phyloP scores from a whole-genome alignment of 2,329 filamentous ascomycete species.

The Cladorrhinum sp. region DNA sequence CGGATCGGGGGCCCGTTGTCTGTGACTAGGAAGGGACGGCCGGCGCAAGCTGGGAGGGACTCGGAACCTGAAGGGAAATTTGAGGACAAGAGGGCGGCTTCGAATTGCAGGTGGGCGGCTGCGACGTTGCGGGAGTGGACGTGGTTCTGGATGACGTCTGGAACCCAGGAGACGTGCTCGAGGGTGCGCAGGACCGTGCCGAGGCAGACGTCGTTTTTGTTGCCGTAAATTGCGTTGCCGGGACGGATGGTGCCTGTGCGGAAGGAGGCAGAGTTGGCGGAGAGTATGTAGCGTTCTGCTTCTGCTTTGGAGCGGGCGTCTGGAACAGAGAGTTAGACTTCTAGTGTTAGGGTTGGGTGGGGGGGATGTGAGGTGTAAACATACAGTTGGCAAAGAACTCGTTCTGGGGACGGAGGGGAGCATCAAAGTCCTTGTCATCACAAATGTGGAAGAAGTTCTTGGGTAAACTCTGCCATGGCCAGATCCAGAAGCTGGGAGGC shows the following conservation, averaged over 20 bases:
- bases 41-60: conserved; percentile 37
- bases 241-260: conserved; percentile 54
- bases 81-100: conserved; percentile 45
- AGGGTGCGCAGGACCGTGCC: conserved; percentile 38
- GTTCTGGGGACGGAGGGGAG: conserved; percentile 37
- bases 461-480: conserved; percentile 42
- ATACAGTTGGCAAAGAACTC: conserved; percentile 47
- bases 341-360: too few relatives aligned
- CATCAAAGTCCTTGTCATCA: conserved; percentile 42
- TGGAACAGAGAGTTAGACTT: conserved; percentile 5
- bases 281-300: conserved; percentile 50
- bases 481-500: conserved; percentile 41
- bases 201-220: conserved; percentile 42
- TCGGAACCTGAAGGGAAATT: conserved; percentile 17
- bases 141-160: conserved; percentile 47
- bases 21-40: conserved; percentile 49
- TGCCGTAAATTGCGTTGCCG: conserved; percentile 52
- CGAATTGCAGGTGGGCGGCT: conserved; percentile 51
- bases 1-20: conserved; percentile 46
- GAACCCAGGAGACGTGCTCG: conserved; percentile 42
- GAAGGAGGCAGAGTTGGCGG: conserved; percentile 41
- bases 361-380: neutral
- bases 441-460: conserved; percentile 43
- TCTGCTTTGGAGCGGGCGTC: conserved; percentile 49
- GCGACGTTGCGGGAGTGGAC: conserved; percentile 51